Evolutionary conservation across 1,139 yeast genomes (phyloP), one percentile per base, ranked within the genome.

Genomic region (Kluyveromyces sp.): DNA sequence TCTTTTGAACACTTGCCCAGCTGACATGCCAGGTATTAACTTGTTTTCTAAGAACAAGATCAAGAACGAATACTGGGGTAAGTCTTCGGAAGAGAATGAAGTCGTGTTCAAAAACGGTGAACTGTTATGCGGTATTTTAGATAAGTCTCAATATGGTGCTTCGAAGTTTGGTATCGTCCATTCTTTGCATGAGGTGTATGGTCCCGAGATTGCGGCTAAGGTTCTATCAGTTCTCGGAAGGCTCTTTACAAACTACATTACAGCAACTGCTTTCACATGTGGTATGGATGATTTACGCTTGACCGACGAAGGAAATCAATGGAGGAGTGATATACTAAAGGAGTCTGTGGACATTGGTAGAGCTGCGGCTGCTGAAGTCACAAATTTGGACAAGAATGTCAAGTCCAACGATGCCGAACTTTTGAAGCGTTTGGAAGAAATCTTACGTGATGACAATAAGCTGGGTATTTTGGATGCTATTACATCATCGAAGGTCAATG

Each of bases 261-360:
- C 84, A 77, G 76, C 80, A 71, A 83, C 87, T 46, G 98, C 96
- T 2, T 85, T 94, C 61, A 92, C 98, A 8, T 94, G 99, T 80
- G 98, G 99, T 75, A 94, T 94, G 98, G 99, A 94, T 64, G 99
- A 94, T 68, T 75, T 94, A 65, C 80, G 96, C 63, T 75, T 94
- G 55, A 92, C 97, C 19, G 78, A 68, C 4, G 95, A 87, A 56
- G 99, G 99, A 63, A 89, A 94, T 64, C 62, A 71, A 47, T 83
- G 95, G 94, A 80, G 99, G 73, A 69, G 70, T 17, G 94, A 87
- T 43, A 84, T 92, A 50, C 74, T 94, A 63, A 70, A 76, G 53
- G 79, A 80, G 52, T 81, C 95, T 18, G 76, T 74, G 44, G 94
- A 84, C 57, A 81, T 80, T 48, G 98, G 98, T 59, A 77, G 94